These are phyloP conservation scores for Talaromyces sp. DNA, from an alignment of 2,329 filamentous ascomycete species.

Conservation along the genomic window DNA sequence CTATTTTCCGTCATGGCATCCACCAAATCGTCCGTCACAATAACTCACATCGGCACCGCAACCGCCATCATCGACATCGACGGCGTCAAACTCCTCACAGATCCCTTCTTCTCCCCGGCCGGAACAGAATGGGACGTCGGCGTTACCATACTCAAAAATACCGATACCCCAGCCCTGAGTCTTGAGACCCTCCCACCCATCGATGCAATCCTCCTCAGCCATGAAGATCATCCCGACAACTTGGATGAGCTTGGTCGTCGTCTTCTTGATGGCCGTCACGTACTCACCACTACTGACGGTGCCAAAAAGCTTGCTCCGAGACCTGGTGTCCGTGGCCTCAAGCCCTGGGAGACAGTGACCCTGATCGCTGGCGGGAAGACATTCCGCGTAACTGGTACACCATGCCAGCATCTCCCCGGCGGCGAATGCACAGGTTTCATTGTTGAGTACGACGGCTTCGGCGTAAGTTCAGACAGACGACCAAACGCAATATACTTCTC, in stretches of 20 bases:
- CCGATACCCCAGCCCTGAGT: slow-evolving; percentile 34
- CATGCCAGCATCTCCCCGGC: slow-evolving; percentile 44
- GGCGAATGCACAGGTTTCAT: slow-evolving; percentile 49
- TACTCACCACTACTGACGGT: slow-evolving; percentile 48
- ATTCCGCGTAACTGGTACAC: slow-evolving; percentile 44
- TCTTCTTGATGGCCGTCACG: slow-evolving; percentile 46
- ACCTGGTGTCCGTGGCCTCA: slow-evolving; percentile 40
- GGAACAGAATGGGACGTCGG: slow-evolving; percentile 34
- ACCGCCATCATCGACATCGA: slow-evolving; percentile 48
- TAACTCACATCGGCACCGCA: slow-evolving; percentile 50
- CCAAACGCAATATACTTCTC: slow-evolving; percentile 51
- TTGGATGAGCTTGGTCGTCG: slow-evolving; percentile 47
- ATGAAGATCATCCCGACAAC: slow-evolving; percentile 52
- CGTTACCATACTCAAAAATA: slow-evolving; percentile 27
- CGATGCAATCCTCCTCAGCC: slow-evolving; percentile 50
- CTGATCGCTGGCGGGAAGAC: slow-evolving; percentile 30
- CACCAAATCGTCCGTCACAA: slow-evolving; percentile 19
- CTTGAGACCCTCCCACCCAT: slow-evolving; percentile 44
- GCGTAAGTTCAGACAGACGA: slow-evolving; percentile 30
- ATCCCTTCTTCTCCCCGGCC: slow-evolving; percentile 46
- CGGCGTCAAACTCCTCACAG: slow-evolving; percentile 44
- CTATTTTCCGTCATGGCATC: slow-evolving; percentile 3
- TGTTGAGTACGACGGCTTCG: slow-evolving; percentile 37
- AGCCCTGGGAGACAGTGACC: slow-evolving; percentile 38
- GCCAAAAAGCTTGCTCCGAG: slow-evolving; percentile 44